Conservation (phyloP, 2,329 filamentous ascomycete genomes). For the Hansfordia pulvinata region DNA sequence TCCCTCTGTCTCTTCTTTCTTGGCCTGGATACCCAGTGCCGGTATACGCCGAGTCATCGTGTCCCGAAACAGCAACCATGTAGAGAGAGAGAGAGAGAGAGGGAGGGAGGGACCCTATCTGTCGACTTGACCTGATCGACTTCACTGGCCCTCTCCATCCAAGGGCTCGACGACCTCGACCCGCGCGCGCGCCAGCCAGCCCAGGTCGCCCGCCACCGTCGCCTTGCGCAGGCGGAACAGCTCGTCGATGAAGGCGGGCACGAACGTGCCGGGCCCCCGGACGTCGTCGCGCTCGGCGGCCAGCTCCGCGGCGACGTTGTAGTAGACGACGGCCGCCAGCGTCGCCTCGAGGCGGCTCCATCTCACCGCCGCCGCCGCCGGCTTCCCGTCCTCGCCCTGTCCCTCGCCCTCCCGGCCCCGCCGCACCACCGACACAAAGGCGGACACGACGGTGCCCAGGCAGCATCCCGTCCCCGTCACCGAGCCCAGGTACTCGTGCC, state of each 20-base stretch:
- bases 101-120: not conserved
- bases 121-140: not conserved
- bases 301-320: conserved; percentile 59
- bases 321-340: conserved; percentile 61
- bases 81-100: not conserved
- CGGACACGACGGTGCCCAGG: conserved; percentile 68
- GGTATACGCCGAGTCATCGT: too few species aligned
- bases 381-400: too few species aligned
- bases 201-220: conserved; percentile 29
- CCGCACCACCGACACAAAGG: conserved; percentile 51
- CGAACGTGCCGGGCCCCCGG: conserved; percentile 72
- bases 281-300: conserved; percentile 53
- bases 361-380: conserved; percentile 45
- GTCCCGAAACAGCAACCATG: too few species aligned
- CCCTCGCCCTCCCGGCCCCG: too few species aligned
- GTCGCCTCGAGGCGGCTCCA: conserved; percentile 59
- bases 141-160: not conserved
- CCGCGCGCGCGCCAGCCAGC: conserved; percentile 39
- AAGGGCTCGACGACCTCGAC: conserved; percentile 13
- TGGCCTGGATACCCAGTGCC: too few species aligned
- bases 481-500: conserved; percentile 54
- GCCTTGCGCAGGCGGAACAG: conserved; percentile 35
- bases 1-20: not conserved
- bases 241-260: conserved; percentile 73
- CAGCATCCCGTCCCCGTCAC: conserved; percentile 79